phyloP scores from a whole-genome alignment of 345 rosid genomes.

The Syzygium jambos region DNA sequence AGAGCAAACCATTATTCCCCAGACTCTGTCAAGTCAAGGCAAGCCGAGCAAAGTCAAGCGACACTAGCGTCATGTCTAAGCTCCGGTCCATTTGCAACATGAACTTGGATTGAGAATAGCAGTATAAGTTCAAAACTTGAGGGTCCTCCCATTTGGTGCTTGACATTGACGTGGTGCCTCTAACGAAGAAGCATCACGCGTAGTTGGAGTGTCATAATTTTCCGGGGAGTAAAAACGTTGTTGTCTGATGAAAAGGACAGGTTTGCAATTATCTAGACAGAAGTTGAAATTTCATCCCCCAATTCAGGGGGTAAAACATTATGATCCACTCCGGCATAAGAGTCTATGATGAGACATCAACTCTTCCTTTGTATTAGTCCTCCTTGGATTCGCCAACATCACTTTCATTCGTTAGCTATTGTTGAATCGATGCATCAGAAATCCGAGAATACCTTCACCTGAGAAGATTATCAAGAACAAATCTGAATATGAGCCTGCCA shows the following conservation, averaged over 20 bases:
- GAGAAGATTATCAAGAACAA: fast-evolving
- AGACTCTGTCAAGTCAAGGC: neutral
- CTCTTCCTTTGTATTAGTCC: neutral
- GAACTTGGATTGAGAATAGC: neutral
- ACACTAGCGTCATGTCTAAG: neutral
- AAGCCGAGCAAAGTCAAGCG: neutral
- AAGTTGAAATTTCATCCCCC: neutral
- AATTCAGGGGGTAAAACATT: neutral
- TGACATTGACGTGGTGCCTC: neutral
- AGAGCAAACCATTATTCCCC: neutral
- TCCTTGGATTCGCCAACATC: neutral
- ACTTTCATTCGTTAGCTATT: neutral
- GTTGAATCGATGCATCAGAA: neutral
- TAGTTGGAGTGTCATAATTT: neutral
- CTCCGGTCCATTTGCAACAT: neutral
- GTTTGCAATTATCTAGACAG: neutral
- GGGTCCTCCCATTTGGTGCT: neutral
- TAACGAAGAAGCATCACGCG: neutral
- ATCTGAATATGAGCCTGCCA: fast-evolving
- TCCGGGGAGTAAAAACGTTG: neutral
- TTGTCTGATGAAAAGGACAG: neutral
- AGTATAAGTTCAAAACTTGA: neutral
- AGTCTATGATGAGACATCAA: neutral
- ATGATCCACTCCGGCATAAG: neutral
- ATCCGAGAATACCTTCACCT: neutral